Evolutionary conservation across 2,329 filamentous ascomycete species (phyloP).

Genomic region (Colletotrichum cereale): DNA sequence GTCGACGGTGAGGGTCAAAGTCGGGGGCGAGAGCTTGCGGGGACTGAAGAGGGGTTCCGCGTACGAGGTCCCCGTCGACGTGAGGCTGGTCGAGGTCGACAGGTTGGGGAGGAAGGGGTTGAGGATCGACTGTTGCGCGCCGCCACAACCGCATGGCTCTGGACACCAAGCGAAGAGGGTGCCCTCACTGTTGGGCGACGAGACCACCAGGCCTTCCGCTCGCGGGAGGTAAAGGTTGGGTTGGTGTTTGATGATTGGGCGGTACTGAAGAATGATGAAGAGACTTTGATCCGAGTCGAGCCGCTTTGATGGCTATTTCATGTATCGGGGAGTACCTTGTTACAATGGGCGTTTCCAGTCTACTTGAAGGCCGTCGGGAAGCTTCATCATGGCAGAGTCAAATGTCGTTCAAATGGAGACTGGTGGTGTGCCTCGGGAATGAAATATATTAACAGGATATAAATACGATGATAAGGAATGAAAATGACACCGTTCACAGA

Average conservation of each 20-base stretch:
- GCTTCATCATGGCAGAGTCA: too few species aligned
- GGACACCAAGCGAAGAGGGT: background rate
- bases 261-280: background rate
- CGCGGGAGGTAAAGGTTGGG: background rate
- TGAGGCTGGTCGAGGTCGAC: constrained; percentile 5
- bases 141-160: background rate
- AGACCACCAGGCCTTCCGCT: background rate
- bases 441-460: background rate
- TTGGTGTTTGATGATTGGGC: background rate
- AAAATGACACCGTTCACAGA: background rate
- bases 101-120: constrained; percentile 2
- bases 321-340: background rate
- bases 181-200: background rate
- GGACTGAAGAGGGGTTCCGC: background rate
- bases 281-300: background rate
- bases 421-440: too few species aligned
- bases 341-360: background rate
- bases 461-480: background rate
- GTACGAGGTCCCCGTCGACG: background rate
- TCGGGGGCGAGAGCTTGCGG: background rate
- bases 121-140: constrained; percentile 1
- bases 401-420: accelerated
- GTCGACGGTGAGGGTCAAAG: background rate
- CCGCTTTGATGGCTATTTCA: background rate
- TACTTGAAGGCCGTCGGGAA: background rate